phyloP scores from a whole-genome alignment of 1,139 yeast genomes.

The Yamadazyma sp. region DNA sequence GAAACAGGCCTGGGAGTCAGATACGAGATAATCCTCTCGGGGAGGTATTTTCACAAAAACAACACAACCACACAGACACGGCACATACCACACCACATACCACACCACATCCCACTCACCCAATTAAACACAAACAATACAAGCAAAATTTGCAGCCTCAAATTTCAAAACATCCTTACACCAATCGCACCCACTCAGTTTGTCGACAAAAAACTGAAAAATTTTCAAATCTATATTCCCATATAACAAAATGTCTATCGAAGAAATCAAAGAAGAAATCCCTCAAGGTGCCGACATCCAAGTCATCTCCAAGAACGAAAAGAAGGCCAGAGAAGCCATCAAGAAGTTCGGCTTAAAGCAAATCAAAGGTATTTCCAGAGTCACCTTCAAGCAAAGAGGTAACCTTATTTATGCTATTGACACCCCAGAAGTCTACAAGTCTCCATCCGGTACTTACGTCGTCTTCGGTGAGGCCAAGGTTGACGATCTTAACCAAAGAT shows the following conservation, averaged over 20 bases:
- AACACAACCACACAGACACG: too few relatives aligned
- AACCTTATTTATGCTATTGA: conserved; percentile 92
- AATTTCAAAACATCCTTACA: too few relatives aligned
- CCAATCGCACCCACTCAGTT: too few relatives aligned
- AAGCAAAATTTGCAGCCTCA: too few relatives aligned
- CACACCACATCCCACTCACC: too few relatives aligned
- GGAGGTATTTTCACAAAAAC: too few relatives aligned
- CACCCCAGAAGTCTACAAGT: conserved; percentile 91
- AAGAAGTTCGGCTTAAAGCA: conserved; percentile 88
- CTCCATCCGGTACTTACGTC: conserved; percentile 91
- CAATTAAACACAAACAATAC: too few relatives aligned
- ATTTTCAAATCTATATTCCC: conserved; percentile 7
- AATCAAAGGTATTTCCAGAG: conserved; percentile 92
- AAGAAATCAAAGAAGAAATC: conserved; percentile 47
- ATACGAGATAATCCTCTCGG: too few relatives aligned
- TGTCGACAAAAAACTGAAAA: conserved; percentile 9
- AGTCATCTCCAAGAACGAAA: conserved; percentile 86
- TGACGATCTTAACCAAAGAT: conserved; percentile 84
- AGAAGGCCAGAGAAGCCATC: conserved; percentile 92
- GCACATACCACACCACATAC: too few relatives aligned
- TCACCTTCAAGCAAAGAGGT: conserved; percentile 93
- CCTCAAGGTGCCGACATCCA: conserved; percentile 89
- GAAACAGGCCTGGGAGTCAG: too few relatives aligned
- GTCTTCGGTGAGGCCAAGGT: conserved; percentile 98
- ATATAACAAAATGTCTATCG: conserved; percentile 54